Evolutionary conservation across 2,329 filamentous ascomycete species (phyloP), one percentile per base, ranked within the genome.

Genomic region (Fusarium sp.): DNA sequence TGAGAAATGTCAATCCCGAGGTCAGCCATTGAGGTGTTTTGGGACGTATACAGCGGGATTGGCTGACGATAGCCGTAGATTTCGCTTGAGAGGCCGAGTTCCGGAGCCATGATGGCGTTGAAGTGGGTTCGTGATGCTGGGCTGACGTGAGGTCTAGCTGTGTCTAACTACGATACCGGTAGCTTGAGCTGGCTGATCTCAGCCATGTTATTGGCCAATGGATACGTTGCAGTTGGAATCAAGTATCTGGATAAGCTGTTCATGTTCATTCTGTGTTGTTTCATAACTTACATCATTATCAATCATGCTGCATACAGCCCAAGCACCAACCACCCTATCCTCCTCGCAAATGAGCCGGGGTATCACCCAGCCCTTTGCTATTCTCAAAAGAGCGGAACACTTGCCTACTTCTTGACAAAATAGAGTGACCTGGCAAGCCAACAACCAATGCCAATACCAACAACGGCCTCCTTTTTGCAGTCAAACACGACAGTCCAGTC

Each of bases 401-500:
- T 31, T 54, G 27, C 27, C 65, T 43, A 71, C 61, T 50, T 64
- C 43, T 57, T 71, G 8, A 64, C 52, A 50, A 63, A 73, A 48
- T 71, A 63, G 56, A 73, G 73, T 48, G 48, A 63, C 1, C 71
- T 68, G 2, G 71, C 45, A 41, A 73, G 6, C 71, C 71, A 73
- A 41, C 71, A 73, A 8, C 71, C 71, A 20, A 73, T 52, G 2
- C 67, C 71, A 6, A 68, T 29, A 1, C 63, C 67, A 41, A 37
- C 27, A 22, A 71, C 31, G 24, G 2, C n/a, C 13, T 29, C 41
- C 4, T 29, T 48, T 11, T 64, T 45, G 11, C 71, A 9, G 6
- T 10, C 54, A 4, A 73, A 73, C 1, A 71, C 71, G 5, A 73
- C n/a, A 6, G 71, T 73, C 71, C 71, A 73, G 24, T 73, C 71